phyloP scores from a whole-genome alignment of 1,284 basidiomycete genomes.

The Cerioporus squamosus region DNA sequence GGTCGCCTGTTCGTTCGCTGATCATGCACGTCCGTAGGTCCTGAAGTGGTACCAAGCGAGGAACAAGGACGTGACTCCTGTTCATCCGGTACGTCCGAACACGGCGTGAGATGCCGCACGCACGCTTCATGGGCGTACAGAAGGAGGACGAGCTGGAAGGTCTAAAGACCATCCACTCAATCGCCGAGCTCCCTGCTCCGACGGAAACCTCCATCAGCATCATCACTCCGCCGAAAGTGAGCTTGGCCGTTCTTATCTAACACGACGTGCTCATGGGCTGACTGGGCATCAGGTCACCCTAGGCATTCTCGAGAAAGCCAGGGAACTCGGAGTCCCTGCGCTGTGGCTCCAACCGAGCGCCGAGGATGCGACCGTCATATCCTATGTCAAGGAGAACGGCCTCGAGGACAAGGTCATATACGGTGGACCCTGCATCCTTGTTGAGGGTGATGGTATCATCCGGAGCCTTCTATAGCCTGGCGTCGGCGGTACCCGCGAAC shows the following conservation, averaged over 20 bases:
- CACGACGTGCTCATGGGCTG: neutral
- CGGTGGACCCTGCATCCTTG: conserved; percentile 78
- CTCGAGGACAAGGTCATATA: conserved; percentile 66
- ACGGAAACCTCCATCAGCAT: conserved; percentile 63
- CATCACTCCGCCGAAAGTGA: conserved; percentile 32
- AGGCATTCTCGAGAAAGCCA: conserved; percentile 64
- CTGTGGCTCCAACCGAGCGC: conserved; percentile 90
- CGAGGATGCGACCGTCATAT: conserved; percentile 58
- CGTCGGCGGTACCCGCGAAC: neutral
- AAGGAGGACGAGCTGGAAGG: conserved; percentile 71
- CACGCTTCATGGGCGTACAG: conserved; percentile 38
- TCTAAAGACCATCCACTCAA: conserved; percentile 51
- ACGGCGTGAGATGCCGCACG: neutral
- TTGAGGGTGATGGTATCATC: conserved; percentile 65
- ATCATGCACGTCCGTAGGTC: conserved; percentile 51
- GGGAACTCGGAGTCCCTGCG: conserved; percentile 61
- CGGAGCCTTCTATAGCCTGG: conserved; percentile 33
- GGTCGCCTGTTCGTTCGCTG: neutral
- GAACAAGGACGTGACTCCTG: conserved; percentile 65
- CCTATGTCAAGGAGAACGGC: conserved; percentile 56
- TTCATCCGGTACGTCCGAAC: conserved; percentile 61
- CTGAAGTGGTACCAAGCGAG: conserved; percentile 77
- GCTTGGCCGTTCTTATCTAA: neutral
- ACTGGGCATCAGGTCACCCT: conserved; percentile 60
- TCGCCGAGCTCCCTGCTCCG: conserved; percentile 66